Conservation (phyloP, 106 monocot genomes). For the Hemerocallis citrina region DNA sequence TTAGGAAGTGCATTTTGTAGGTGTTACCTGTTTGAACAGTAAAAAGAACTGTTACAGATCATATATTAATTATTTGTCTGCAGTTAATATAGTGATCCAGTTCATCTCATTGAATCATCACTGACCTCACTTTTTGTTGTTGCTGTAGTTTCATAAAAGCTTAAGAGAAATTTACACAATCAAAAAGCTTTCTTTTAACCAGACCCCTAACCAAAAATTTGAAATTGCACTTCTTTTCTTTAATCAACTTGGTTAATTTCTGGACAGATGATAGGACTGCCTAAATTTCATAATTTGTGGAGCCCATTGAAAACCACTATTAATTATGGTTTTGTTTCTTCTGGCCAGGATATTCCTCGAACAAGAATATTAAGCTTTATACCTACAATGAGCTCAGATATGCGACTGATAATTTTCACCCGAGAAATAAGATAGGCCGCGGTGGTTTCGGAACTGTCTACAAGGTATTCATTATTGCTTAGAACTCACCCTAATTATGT, state of each 20-base stretch:
- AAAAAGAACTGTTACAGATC: no score
- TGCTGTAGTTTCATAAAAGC: no score
- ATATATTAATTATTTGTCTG: no score
- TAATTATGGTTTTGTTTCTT: background rate
- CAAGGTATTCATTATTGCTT: slow-evolving; percentile 17
- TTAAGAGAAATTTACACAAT: no score
- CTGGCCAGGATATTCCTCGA: slow-evolving; percentile 9
- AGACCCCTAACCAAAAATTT: no score
- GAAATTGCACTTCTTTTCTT: no score
- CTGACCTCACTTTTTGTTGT: no score
- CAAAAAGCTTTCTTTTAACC: no score
- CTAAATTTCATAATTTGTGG: background rate
- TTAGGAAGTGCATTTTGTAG: no score
- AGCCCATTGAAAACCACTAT: background rate
- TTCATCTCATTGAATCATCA: no score
- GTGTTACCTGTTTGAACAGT: no score
- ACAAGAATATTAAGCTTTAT: slow-evolving; percentile 30
- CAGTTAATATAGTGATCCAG: no score
- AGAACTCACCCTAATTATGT: background rate
- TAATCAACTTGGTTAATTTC: background rate
- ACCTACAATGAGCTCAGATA: slow-evolving; percentile 34
- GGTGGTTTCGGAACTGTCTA: slow-evolving; percentile 46
- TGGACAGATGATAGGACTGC: background rate
- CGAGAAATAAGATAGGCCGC: slow-evolving; percentile 32
- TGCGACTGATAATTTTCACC: slow-evolving; percentile 32